Conservation (phyloP, 805 yeast species). For the Yamadazyma philogaea region DNA sequence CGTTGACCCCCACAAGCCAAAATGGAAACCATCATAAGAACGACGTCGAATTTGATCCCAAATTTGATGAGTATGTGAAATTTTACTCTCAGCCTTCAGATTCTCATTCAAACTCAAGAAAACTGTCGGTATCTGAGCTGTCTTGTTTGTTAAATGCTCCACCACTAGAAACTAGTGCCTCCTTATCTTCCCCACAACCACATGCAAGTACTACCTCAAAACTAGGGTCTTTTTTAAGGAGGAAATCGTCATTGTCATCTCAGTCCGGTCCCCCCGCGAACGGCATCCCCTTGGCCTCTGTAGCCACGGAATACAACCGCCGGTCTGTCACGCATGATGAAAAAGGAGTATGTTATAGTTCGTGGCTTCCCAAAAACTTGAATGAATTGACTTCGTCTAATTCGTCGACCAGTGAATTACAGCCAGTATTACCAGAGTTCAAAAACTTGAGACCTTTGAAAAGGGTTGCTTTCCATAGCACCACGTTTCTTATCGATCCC, state of each 20-base stretch:
- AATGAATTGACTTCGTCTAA: neutral
- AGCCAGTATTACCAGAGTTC: constrained; percentile 23
- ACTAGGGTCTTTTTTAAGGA: constrained; percentile 28
- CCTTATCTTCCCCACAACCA: neutral
- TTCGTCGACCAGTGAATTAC: constrained; percentile 4
- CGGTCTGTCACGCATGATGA: constrained; percentile 8
- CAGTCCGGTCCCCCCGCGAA: neutral
- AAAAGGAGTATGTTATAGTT: neutral
- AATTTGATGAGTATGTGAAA: constrained; percentile 34
- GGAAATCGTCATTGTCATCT: constrained; percentile 15
- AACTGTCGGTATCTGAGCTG: constrained; percentile 14
- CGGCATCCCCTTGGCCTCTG: constrained; percentile 8
- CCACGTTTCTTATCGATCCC: constrained; percentile 42
- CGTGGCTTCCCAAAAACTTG: constrained; percentile 6
- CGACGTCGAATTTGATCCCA: constrained; percentile 24
- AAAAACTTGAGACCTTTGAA: constrained; percentile 34
- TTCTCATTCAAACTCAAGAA: constrained; percentile 17
- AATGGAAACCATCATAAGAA: neutral
- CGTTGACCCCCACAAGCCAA: too few relatives aligned
- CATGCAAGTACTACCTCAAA: constrained; percentile 11
- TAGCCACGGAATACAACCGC: constrained; percentile 18
- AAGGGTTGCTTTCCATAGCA: constrained; percentile 42
- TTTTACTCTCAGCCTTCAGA: constrained; percentile 27
- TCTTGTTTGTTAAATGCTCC: constrained; percentile 1
- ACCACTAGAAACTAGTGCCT: neutral